Base-by-base conservation (phyloP, 73 alveolate genomes). In the Paramecium sexaurelia region DNA sequence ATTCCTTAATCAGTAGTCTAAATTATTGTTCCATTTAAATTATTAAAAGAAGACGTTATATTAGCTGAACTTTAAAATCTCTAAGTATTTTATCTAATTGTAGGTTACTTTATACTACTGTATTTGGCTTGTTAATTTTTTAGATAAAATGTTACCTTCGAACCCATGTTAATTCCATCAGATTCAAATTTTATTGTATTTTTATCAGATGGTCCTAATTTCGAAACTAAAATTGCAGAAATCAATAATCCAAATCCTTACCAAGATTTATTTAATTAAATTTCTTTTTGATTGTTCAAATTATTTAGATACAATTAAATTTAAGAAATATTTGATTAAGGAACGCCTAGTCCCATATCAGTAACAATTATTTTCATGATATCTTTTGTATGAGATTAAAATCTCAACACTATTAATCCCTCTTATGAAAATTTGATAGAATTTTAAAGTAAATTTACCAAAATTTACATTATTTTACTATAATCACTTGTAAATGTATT, bases 181-280 rank as follows among this genome's bases (percentile, higher is more conserved):
- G 94, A 68, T 15, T 37, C 73, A 56, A 68, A 68, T 41, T 32
- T 36, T 19, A 68, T 82, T 20, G 45, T 32, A 71, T 55, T 57
- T 22, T 43, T 67, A 39, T 75, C 69, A 36, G 27, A 55, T 22
- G 94, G 75, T 37, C 83, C 94, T 41, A 88, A 37, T 22, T 68
- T 68, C 11, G 41, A 39, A 15, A 88, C 85, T 55, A 69, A 35
- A 7, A 71, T 40, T 5, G 69, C 43, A 5, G 84, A 88, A 11
- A 88, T 88, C 19, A 82, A 55, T 41, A 88, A 41, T 6, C 94
- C 94, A 22, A 88, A 88, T 36, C 94, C 94, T 27, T 85, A 15
- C 82, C 85, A 85, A 5, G 26, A 9, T 55, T 85, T 20, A 56
- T 41, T n/a, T 29, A 32, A 20, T 27, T 55, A 13, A 35, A 51